Base-by-base conservation (phyloP, 768 basidiomycete genomes). In the Lactarius deliciosus region DNA sequence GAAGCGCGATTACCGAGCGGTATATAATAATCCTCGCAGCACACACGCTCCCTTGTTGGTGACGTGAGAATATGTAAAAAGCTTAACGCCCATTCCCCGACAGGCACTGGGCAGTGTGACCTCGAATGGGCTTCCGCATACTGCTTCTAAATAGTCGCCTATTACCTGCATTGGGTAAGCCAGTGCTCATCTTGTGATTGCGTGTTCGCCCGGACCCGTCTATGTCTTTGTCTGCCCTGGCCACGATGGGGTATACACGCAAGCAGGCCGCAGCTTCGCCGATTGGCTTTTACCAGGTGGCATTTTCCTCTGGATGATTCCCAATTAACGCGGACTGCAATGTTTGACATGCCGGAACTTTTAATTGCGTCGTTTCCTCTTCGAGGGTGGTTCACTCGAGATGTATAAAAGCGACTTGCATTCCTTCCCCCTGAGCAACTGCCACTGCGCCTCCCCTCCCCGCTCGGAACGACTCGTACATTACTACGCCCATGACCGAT, bases 41-140 rank as follows among this genome's bases (percentile, higher is more conserved):
- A 8, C 25, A 28, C 64, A 65, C 45, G 34, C 58, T 60, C 28
- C 64, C 58, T n/a, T 13, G 55, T 25, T 18, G 34, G 62, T 67
- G 66, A 67, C 66, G 66, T 67, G 62, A 67, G 62, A 64, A 59
- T 18, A 63, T 63, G 65, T 63, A 67, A 67, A 65, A 67, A 54
- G 66, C 66, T 66, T 63, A 67, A 63, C 66, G 66, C 66, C 57
- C 66, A 43, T 59, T 58, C 38, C 40, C 47, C 47, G 50, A 54
- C 61, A 55, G 57, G 66, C 38, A 58, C 47, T 63, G 57, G 61
- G 40, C 40, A 63, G 66, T 68, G 62, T 67, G 62, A 67, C 34
- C 66, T 58, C 50, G 62, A 64, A 60, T 60, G 66, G 66, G 38
- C 58, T 56, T 40, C 50, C 43, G 18, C 20, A 36, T 50, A 47